A percentile compares a stretch with the other conserved stretches of the same genome.
Conservation (phyloP, 805 yeast species). For the Saccharomycopsis schoenii region DNA sequence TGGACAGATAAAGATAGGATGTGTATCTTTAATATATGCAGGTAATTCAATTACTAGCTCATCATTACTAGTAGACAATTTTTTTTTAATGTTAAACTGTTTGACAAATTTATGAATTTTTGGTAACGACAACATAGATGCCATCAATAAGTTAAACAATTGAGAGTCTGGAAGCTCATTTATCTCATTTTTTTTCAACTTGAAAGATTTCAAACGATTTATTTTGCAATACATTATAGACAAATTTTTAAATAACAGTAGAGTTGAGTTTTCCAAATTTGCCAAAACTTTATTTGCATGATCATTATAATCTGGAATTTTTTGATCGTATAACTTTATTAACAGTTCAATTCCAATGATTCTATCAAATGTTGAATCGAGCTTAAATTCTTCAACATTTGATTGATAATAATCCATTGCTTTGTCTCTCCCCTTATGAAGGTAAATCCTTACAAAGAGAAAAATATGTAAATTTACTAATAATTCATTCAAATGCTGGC, state of each 20-base stretch:
- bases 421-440: background rate
- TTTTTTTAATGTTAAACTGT: background rate
- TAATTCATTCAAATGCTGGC: background rate
- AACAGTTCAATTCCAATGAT: background rate
- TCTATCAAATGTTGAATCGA: background rate
- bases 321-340: background rate
- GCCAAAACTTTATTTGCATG: background rate
- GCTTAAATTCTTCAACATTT: background rate
- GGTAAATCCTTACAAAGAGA: background rate
- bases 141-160: background rate
- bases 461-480: background rate
- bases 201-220: background rate
- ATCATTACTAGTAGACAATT: slow-evolving; percentile 23
- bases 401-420: background rate
- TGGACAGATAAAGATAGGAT: slow-evolving; percentile 64
- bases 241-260: background rate
- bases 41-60: slow-evolving; percentile 56
- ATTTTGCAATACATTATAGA: background rate
- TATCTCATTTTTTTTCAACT: background rate
- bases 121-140: background rate
- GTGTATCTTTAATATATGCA: slow-evolving; percentile 37
- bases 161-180: background rate
- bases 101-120: background rate
- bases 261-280: background rate
- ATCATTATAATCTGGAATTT: background rate